phyloP scores from a whole-genome alignment of 1,284 basidiomycete species.

The Trametes pubescens region DNA sequence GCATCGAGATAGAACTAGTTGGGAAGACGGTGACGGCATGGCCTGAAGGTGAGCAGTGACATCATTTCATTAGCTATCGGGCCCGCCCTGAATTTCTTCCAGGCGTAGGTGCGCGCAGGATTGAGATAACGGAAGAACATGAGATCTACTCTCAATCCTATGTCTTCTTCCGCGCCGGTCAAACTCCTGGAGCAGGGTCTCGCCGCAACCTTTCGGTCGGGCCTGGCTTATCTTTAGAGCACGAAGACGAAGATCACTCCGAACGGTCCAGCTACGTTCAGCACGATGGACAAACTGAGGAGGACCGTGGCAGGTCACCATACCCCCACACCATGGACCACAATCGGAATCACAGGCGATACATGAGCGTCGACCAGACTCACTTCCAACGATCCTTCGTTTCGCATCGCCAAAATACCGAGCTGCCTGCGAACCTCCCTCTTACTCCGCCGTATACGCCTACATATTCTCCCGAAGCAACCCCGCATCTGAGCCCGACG shows the following conservation, averaged over 20 bases:
- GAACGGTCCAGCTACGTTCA: slow-evolving; percentile 39
- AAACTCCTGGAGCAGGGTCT: slow-evolving; percentile 38
- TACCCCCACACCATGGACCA: slow-evolving; percentile 7
- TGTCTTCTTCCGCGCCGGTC: slow-evolving; percentile 74
- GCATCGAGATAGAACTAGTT: slow-evolving; percentile 82
- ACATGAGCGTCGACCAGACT: slow-evolving; percentile 46
- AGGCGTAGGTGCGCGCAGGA: slow-evolving; percentile 83
- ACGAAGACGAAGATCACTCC: slow-evolving; percentile 49
- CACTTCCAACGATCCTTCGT: slow-evolving; percentile 43
- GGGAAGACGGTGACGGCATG: slow-evolving; percentile 75
- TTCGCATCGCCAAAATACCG: slow-evolving; percentile 37
- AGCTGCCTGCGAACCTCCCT: slow-evolving; percentile 37
- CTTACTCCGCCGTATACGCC: slow-evolving; percentile 43
- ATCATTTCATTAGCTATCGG: slow-evolving; percentile 1
- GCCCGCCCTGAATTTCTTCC: slow-evolving; percentile 16
- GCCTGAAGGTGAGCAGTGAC: slow-evolving; percentile 79
- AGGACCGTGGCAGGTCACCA: slow-evolving; percentile 34
- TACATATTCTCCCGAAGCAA: slow-evolving; percentile 28
- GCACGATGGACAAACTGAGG: slow-evolving; percentile 21
- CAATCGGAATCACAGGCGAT: slow-evolving; percentile 33
- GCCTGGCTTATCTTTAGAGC: slow-evolving; percentile 60
- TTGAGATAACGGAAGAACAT: slow-evolving; percentile 86
- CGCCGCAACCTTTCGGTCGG: slow-evolving; percentile 82
- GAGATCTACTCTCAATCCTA: slow-evolving; percentile 77
- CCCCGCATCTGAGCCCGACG: slow-evolving; percentile 34